Conservation (phyloP, 2,329 filamentous ascomycete species). For the Bimuria novae-zelandiae region DNA sequence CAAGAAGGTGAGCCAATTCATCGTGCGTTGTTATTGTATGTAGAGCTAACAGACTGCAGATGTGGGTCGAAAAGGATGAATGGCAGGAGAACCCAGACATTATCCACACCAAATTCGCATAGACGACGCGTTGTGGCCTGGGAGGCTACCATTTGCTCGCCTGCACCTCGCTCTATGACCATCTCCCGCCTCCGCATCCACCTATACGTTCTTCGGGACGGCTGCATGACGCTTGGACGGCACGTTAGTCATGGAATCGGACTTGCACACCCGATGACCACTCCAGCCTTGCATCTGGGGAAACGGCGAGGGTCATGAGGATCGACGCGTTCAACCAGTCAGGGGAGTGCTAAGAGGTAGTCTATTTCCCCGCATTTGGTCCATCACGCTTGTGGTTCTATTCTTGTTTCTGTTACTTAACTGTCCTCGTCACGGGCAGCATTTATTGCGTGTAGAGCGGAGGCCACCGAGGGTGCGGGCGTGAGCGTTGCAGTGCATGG, state of each 20-base stretch:
- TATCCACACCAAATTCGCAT: constrained; percentile 97
- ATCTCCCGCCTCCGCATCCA: constrained; percentile 38
- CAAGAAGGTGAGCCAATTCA: constrained; percentile 73
- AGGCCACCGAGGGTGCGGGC: constrained; percentile 9
- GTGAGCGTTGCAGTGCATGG: constrained; percentile 33
- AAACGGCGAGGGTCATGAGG: constrained; percentile 14
- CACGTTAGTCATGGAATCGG: constrained; percentile 45
- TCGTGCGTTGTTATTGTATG: constrained; percentile 14
- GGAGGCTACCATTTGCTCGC: constrained; percentile 21
- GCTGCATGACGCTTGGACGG: constrained; percentile 36
- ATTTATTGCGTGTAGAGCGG: constrained; percentile 18
- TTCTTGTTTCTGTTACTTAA: constrained; percentile 44
- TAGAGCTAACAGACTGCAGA: constrained; percentile 61
- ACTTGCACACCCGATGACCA: constrained; percentile 29
- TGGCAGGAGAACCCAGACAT: constrained; percentile 99
- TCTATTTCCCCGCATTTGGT: constrained; percentile 44
- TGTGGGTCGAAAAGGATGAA: constrained; percentile 99
- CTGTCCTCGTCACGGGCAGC: constrained; percentile 17
- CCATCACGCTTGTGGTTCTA: constrained; percentile 16
- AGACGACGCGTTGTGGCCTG: constrained; percentile 40
- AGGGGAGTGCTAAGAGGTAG: constrained; percentile 39
- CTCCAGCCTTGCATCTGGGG: constrained; percentile 27
- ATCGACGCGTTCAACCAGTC: too few species aligned
- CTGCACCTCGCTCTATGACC: constrained; percentile 29
- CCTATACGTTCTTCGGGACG: constrained; percentile 21